Conservation (phyloP, 1,284 basidiomycete species). For the Ganoderma lucidum region DNA sequence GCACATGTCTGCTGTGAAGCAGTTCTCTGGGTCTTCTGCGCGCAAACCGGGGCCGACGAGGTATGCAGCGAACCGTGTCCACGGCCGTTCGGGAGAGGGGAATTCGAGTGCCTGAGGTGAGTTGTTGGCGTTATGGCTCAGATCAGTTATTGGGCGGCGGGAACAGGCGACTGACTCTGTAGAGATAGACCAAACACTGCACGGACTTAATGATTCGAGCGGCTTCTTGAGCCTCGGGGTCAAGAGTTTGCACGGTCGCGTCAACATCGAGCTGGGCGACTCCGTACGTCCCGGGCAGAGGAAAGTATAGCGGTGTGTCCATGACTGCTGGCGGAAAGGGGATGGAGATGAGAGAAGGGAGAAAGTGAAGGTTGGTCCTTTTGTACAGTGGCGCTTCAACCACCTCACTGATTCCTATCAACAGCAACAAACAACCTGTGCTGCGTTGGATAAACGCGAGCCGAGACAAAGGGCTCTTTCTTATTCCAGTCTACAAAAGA, state of each 20-base stretch:
- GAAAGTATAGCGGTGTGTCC: neutral
- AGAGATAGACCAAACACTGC: conserved; percentile 10
- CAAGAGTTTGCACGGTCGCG: neutral
- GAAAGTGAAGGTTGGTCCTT: neutral
- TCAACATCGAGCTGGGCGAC: neutral
- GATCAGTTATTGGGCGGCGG: neutral
- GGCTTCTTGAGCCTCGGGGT: neutral
- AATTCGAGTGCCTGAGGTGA: neutral
- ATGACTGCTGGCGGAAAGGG: neutral
- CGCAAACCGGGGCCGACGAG: conserved; percentile 11
- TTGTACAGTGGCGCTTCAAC: neutral
- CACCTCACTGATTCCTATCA: neutral
- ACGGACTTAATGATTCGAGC: conserved; percentile 9
- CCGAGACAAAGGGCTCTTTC: neutral
- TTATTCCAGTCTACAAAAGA: too few relatives aligned
- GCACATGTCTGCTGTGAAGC: conserved; percentile 14
- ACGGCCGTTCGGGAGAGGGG: neutral
- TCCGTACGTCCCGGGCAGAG: neutral
- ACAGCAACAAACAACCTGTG: neutral
- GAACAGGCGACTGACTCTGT: neutral
- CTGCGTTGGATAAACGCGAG: too few relatives aligned
- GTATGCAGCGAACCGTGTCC: conserved; percentile 5
- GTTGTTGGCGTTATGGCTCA: neutral
- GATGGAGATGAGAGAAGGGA: neutral
- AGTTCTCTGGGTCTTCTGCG: too few relatives aligned